Evolutionary conservation across 352 stramenopile genomes (phyloP).

Genomic region (Globisporangium mamillatum): DNA sequence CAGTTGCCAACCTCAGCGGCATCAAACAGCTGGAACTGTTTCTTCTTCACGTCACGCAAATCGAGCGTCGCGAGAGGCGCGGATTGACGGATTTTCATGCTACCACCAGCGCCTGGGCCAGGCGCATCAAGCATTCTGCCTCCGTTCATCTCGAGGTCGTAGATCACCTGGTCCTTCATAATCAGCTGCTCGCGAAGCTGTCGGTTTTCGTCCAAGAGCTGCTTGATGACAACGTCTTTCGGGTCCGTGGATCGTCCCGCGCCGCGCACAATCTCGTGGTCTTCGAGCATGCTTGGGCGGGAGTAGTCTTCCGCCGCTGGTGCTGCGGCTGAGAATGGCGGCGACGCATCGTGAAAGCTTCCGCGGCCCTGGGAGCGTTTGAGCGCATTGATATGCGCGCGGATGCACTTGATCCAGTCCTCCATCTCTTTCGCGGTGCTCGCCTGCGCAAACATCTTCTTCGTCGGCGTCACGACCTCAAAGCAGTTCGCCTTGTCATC

Average conservation of each 20-base stretch:
- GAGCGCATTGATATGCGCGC: conserved; percentile 71
- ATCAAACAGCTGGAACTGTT: conserved; percentile 88
- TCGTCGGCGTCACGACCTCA: conserved; percentile 73
- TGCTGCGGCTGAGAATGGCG: conserved; percentile 27
- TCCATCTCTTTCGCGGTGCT: conserved; percentile 80
- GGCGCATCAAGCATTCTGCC: conserved; percentile 27
- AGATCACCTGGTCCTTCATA: conserved; percentile 82
- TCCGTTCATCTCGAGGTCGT: conserved; percentile 78
- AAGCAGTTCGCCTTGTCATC: conserved; percentile 88
- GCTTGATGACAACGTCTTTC: conserved; percentile 87
- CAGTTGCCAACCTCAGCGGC: conserved; percentile 81
- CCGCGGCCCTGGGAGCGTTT: conserved; percentile 44
- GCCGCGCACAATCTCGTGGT: conserved; percentile 82
- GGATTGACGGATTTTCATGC: conserved; percentile 40
- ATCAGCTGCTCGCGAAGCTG: conserved; percentile 73
- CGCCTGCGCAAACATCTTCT: conserved; percentile 87
- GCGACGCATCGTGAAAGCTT: conserved; percentile 62
- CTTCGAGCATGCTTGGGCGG: conserved; percentile 75
- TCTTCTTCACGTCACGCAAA: conserved; percentile 84
- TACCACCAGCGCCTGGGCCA: conserved; percentile 14
- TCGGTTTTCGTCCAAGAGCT: conserved; percentile 80
- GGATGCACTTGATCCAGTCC: conserved; percentile 86
- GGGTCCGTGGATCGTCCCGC: conserved; percentile 78
- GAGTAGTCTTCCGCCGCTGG: conserved; percentile 67
- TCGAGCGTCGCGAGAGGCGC: conserved; percentile 83